phyloP scores from a whole-genome alignment of 2,329 filamentous ascomycete genomes.

The Dendryphion nanum region DNA sequence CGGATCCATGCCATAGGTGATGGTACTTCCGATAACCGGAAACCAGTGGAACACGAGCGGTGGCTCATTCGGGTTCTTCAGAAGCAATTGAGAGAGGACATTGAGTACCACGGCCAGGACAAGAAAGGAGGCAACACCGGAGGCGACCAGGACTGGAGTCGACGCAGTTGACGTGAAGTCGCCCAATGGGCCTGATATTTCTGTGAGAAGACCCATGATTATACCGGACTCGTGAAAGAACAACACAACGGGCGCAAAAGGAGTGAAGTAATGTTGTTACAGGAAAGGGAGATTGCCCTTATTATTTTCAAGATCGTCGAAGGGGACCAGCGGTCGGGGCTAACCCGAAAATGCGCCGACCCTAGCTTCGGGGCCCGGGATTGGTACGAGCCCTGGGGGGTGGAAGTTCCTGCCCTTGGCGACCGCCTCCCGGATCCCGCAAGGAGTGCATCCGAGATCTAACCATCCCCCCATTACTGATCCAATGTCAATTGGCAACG shows the following conservation, averaged over 20 bases:
- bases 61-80: constrained; percentile 71
- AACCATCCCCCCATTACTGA: neutral
- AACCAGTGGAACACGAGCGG: constrained; percentile 65
- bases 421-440: no score
- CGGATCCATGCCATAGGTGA: constrained; percentile 93
- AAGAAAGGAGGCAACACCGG: constrained; percentile 50
- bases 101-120: constrained; percentile 68
- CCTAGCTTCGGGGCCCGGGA: no score
- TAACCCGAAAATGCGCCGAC: no score
- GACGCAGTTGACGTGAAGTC: constrained; percentile 40
- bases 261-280: no score
- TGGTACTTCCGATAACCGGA: constrained; percentile 80
- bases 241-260: neutral
- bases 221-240: constrained; percentile 8
- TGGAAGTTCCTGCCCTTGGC: no score
- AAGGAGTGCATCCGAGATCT: no score
- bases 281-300: no score
- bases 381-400: no score
- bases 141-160: constrained; percentile 45
- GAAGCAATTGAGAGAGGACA: constrained; percentile 73
- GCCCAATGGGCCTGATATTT: constrained; percentile 50
- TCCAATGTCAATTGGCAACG: no score
- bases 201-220: constrained; percentile 56
- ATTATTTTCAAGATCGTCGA: no score
- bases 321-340: no score